These are phyloP conservation scores for Clitoria ternatea DNA, from an alignment of 306 rosid genomes.

Conservation along the genomic window DNA sequence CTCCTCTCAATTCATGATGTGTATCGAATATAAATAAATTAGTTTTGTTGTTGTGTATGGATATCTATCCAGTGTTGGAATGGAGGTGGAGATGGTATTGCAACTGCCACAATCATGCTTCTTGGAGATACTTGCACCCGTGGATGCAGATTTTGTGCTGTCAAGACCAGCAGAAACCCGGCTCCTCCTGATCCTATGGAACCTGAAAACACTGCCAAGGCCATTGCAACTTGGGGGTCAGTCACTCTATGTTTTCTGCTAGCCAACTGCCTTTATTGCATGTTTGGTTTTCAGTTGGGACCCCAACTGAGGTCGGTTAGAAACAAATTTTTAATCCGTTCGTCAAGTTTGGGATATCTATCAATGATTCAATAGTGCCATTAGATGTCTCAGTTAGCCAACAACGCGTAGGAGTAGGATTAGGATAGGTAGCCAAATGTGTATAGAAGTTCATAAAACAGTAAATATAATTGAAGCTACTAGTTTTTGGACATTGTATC, in stretches of 20 bases:
- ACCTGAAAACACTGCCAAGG: conserved; percentile 76
- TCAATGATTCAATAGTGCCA: too few species aligned
- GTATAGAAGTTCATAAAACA: too few species aligned
- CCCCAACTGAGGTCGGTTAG: too few species aligned
- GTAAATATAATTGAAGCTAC: too few species aligned
- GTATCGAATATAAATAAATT: neutral
- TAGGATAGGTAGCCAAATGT: too few species aligned
- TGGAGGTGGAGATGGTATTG: conserved; percentile 92
- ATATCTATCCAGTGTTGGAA: conserved; percentile 71
- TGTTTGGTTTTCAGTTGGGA: too few species aligned
- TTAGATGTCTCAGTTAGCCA: too few species aligned
- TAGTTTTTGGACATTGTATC: too few species aligned
- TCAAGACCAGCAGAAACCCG: conserved; percentile 88
- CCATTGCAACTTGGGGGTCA: conserved; percentile 94
- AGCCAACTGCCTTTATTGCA: too few species aligned
- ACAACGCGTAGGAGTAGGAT: too few species aligned
- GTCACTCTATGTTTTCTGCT: neutral
- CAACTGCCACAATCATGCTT: conserved; percentile 96
- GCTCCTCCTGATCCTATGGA: conserved; percentile 96
- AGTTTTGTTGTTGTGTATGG: conserved; percentile 5
- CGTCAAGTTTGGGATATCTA: too few species aligned
- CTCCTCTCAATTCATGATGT: neutral
- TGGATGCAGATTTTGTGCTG: conserved; percentile 95
- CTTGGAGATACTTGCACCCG: conserved; percentile 98
- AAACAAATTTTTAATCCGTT: too few species aligned